Evolutionary conservation across 352 stramenopile genomes (phyloP).

Genomic region (Pythium scleroteichum): DNA sequence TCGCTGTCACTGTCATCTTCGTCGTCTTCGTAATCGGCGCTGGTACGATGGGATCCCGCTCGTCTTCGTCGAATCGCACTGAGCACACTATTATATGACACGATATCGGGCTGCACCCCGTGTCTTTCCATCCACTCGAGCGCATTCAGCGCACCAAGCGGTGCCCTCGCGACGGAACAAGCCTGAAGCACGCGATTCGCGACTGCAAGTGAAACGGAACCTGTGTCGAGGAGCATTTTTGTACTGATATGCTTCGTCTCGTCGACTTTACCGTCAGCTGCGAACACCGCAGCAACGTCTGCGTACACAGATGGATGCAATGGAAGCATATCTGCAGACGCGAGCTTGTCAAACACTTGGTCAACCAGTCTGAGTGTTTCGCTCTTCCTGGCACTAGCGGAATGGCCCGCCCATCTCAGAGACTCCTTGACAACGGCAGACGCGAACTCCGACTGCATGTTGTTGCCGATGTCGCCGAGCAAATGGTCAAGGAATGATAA

Average conservation of each 20-base stretch:
- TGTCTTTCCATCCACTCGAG: constrained; percentile 40
- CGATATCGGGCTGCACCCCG: constrained; percentile 34
- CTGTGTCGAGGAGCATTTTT: constrained; percentile 49
- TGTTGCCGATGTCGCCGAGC: constrained; percentile 12
- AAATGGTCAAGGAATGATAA: constrained; percentile 66
- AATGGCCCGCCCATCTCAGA: constrained; percentile 48
- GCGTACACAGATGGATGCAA: constrained; percentile 29
- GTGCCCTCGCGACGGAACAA: constrained; percentile 42
- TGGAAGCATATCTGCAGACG: constrained; percentile 2
- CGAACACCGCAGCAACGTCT: constrained; percentile 55
- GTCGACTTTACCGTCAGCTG: constrained; percentile 45
- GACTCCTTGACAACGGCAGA: constrained; percentile 28
- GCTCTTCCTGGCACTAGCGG: constrained; percentile 12
- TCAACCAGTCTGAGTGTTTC: constrained; percentile 4
- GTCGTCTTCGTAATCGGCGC: constrained; percentile 19
- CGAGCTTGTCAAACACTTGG: constrained; percentile 18
- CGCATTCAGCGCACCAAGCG: constrained; percentile 43
- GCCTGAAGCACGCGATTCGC: constrained; percentile 65
- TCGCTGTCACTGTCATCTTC: constrained; percentile 23
- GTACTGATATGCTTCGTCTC: constrained; percentile 40
- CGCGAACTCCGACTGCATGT: not conserved
- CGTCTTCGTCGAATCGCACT: constrained; percentile 37
- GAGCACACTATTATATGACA: constrained; percentile 63
- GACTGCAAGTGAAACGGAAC: constrained; percentile 36
- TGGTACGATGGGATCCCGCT: not conserved